Evolutionary conservation across 208 protist species (phyloP), one percentile per base, ranked within the genome.

Genomic region (Phytomonas francai): DNA sequence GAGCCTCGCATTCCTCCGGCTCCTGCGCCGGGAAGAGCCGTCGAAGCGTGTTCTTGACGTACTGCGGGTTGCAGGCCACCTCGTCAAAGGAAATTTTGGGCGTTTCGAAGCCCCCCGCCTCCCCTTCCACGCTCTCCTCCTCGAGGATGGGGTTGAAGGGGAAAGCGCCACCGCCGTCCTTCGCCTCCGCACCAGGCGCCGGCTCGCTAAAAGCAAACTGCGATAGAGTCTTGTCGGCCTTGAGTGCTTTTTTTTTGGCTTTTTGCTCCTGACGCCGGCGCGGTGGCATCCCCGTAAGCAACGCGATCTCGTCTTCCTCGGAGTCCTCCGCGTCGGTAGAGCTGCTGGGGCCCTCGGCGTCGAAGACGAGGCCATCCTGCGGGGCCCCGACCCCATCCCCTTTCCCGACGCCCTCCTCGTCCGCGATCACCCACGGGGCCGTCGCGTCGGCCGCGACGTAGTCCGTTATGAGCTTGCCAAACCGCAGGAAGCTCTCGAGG

Each of bases 41-140:
- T 4, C 91, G 87, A 36, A 96, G 67, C 7, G 84, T 71, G 73
- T 94, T 85, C 59, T 82, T 77, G n/a, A 96, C 51, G 67, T 88
- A 94, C n/a, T 80, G 72, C 16, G 85, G 63, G 71, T 96, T 96
- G 74, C 82, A 86, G n/a, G 86, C 80, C 2, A 94, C 86, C 59
- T 92, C 87, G 31, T 92, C 79, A 77, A 96, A 94, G 16, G 80
- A 57, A 33, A 94, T 82, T 25, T 67, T 71, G 14, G 68, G 59
- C n/a, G 67, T 60, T 30, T 33, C 34, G 22, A 32, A 42, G 12
- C 12, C 58, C 34, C 30, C 59, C 16, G 59, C 71, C 11, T 57
- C 34, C n/a, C 60, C 67, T 25, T 72, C 80, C 19, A 76, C 71
- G 59, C 71, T 78, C 12, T 68, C 70, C 36, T 73, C 67, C 54